A percentile compares a stretch with the other conserved stretches of the same genome.
Evolutionary conservation across 2,329 filamentous ascomycete species (phyloP).

Genomic region (Diaporthe vexans): DNA sequence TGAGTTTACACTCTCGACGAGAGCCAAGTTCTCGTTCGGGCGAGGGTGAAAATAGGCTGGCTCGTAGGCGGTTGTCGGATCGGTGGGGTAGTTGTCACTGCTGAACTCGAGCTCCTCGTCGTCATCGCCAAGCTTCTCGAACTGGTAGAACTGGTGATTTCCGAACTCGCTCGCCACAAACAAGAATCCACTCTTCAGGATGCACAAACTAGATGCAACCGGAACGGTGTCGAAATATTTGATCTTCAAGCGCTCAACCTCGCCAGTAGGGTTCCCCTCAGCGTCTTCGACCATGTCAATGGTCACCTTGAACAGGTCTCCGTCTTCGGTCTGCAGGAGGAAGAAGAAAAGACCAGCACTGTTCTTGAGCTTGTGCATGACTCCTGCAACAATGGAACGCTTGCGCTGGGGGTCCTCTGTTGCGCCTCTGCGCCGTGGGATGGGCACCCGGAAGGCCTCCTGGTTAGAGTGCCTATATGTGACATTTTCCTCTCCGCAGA

Average conservation of each 20-base stretch:
- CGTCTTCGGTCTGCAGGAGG: slow-evolving; percentile 94
- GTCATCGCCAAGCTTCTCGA: slow-evolving; percentile 96
- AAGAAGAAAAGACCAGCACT: slow-evolving; percentile 93
- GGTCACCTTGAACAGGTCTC: slow-evolving; percentile 97
- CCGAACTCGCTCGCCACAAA: slow-evolving; percentile 94
- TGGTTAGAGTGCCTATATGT: slow-evolving; percentile 98
- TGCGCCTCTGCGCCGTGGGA: slow-evolving; percentile 87
- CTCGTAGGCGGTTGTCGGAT: slow-evolving; percentile 78
- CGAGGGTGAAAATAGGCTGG: slow-evolving; percentile 90
- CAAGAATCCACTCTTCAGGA: slow-evolving; percentile 94
- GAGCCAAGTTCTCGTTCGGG: slow-evolving; percentile 82
- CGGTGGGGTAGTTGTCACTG: slow-evolving; percentile 85
- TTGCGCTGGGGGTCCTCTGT: slow-evolving; percentile 95
- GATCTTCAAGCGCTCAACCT: slow-evolving; percentile 87
- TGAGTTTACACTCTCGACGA: slow-evolving; percentile 87
- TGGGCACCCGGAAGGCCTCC: slow-evolving; percentile 87
- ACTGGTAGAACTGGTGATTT: slow-evolving; percentile 95
- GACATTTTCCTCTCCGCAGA: slow-evolving; percentile 94
- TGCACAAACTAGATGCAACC: slow-evolving; percentile 87
- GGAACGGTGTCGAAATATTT: slow-evolving; percentile 99
- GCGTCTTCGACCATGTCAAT: slow-evolving; percentile 91
- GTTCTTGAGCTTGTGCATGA: slow-evolving; percentile 96
- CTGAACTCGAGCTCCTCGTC: slow-evolving; percentile 89
- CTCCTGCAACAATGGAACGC: slow-evolving; percentile 86
- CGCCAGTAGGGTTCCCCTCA: slow-evolving; percentile 81